Base-by-base conservation (phyloP, 2,329 filamentous ascomycete species). In the Cryphonectria parasitica region DNA sequence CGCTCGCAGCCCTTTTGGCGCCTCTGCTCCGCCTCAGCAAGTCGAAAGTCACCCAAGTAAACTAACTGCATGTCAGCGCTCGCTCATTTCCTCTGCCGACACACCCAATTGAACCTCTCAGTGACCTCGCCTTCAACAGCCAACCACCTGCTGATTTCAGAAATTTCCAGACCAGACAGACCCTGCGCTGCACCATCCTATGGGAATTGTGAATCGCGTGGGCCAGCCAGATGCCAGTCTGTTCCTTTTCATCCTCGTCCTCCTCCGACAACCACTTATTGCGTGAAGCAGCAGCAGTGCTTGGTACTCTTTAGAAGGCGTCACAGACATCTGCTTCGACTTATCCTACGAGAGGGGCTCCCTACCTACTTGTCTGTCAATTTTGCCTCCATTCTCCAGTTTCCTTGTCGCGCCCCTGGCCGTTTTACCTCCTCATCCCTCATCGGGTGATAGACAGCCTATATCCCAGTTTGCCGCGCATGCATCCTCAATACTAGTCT, bases 41-140 rank as follows among this genome's bases (percentile, higher is more conserved):
- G 52, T 28, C 52, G 3, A 5, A 25, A 25, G 10, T 54, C 54
- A 31, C 54, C 54, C 6, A 28, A 58, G 15, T 34, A 28, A 31
- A n/a, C n/a, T n/a, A n/a, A 52, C 25, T 58, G 54, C 54, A 58
- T 34, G 54, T 34, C 54, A 58, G 54, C 54, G 22, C 45, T 49
- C 13, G 15, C 54, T 31, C 25, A 31, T 31, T 34, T 31, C 54
- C 45, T 58, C 54, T 58, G 25, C 34, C 25, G 54, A 31, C 25
- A 31, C 25, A 17, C 52, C 52, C 52, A 56, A 56, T 10, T 56
- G 52, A 4, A 56, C 52, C 52, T 34, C n/a, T 28, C 31, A 36
- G 25, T 19, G 56, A 36, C 31, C 31, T 22, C 31, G 5, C 10
- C 7, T 4, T 10, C 28, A 39, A 1, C 7, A 25, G 19, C 58